Conservation (phyloP, 306 rosid species). For the Sphenostylis stenocarpa region DNA sequence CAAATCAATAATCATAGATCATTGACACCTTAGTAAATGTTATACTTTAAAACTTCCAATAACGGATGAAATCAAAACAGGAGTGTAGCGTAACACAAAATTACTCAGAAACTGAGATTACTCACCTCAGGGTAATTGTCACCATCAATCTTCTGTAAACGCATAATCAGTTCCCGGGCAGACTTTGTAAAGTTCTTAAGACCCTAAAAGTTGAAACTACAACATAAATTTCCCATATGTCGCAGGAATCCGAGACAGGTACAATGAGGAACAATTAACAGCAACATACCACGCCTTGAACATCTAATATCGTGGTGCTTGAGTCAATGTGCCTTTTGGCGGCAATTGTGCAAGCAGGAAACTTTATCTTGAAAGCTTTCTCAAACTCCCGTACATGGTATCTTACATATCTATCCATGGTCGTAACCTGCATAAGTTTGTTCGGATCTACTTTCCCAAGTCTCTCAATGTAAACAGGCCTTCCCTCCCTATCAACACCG, state of each 20-base stretch:
- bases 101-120: constrained; percentile 10
- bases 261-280: constrained; percentile 12
- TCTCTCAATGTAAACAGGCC: constrained; percentile 92
- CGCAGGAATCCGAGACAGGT: constrained; percentile 2
- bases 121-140: constrained; percentile 96
- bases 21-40: not conserved
- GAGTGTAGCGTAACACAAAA: not conserved
- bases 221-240: constrained; percentile 7
- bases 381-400: constrained; percentile 93
- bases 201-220: constrained; percentile 55
- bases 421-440: constrained; percentile 93
- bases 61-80: constrained; percentile 25
- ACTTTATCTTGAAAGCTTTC: constrained; percentile 80
- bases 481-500: constrained; percentile 97
- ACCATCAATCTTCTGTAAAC: constrained; percentile 89
- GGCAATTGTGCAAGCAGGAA: constrained; percentile 94
- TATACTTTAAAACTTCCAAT: constrained; percentile 9
- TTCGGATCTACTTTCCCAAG: constrained; percentile 91
- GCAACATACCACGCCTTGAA: constrained; percentile 96
- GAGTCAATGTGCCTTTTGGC: constrained; percentile 96
- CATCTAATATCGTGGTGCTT: constrained; percentile 93
- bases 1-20: constrained; percentile 9
- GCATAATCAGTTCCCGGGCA: constrained; percentile 79
- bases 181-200: constrained; percentile 88
- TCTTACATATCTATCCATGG: constrained; percentile 85